Conservation (phyloP, 176 grass and related monocot genomes). For the Triticum turgidum region DNA sequence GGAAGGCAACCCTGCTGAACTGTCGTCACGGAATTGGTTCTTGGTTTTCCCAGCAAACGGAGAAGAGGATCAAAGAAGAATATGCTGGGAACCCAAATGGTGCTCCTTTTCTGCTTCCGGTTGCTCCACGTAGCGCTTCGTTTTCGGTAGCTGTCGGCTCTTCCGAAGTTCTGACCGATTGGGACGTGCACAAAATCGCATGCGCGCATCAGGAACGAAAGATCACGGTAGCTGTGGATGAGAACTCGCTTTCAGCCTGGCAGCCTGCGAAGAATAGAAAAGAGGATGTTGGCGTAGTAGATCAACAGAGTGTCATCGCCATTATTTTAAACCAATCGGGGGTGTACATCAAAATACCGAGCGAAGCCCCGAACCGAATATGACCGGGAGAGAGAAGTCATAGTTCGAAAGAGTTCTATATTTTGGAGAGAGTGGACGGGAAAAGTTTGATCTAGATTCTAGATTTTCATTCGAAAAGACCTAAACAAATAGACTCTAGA, state of each 20-base stretch:
- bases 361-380: not conserved
- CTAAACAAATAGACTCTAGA: not conserved
- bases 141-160: not conserved
- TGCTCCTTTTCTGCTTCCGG: not conserved
- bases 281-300: not conserved
- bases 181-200: not conserved
- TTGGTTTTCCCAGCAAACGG: not conserved
- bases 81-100: not conserved
- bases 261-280: not conserved
- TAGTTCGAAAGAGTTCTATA: not conserved
- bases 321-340: not conserved
- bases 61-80: conserved; percentile 13
- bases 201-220: not conserved
- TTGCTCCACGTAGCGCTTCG: conserved; percentile 1
- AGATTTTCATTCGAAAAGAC: not conserved
- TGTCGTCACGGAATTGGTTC: too few species aligned
- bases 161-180: too few species aligned
- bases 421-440: not conserved
- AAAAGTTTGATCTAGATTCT: not conserved
- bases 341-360: not conserved
- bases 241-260: not conserved
- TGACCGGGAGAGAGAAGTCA: not conserved
- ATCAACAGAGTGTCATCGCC: not conserved
- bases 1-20: too few species aligned
- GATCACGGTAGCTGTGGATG: not conserved